These are phyloP conservation scores for Neckera pumila DNA, from an alignment of 225 moss, liverwort and hornwort genomes.

Conservation along the genomic window DNA sequence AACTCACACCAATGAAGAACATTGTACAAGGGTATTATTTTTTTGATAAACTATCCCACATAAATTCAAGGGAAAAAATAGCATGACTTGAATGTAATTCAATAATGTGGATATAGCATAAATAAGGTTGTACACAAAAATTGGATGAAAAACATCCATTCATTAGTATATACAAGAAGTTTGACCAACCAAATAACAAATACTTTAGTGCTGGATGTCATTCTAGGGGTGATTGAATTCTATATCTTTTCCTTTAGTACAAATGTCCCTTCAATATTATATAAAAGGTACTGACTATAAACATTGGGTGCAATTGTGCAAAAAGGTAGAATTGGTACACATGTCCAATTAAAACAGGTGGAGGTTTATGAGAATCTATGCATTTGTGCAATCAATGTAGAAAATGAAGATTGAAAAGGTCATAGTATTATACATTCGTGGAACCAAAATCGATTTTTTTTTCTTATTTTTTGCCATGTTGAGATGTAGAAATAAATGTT, in stretches of 20 bases:
- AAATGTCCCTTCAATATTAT: not conserved
- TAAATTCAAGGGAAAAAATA: not conserved
- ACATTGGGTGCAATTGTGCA: not conserved
- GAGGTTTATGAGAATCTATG: no score
- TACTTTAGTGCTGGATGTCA: rapidly evolving
- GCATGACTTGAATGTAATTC: not conserved
- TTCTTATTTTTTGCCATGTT: not conserved
- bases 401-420: not conserved
- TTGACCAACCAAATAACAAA: not conserved
- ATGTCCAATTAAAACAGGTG: rapidly evolving
- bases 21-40: no score
- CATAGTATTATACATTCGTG: not conserved
- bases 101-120: not conserved
- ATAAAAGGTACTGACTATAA: not conserved
- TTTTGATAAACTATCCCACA: not conserved
- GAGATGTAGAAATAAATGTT: not conserved
- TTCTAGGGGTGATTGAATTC: not conserved
- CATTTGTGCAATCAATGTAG: rapidly evolving
- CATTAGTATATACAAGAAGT: not conserved
- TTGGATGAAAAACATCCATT: not conserved
- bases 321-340: not conserved
- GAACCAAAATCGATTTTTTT: rapidly evolving
- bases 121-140: not conserved
- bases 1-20: no score
- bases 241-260: not conserved